Conservation (phyloP, 192 early-diverging fungal genomes). For the Coemansia sp. region DNA sequence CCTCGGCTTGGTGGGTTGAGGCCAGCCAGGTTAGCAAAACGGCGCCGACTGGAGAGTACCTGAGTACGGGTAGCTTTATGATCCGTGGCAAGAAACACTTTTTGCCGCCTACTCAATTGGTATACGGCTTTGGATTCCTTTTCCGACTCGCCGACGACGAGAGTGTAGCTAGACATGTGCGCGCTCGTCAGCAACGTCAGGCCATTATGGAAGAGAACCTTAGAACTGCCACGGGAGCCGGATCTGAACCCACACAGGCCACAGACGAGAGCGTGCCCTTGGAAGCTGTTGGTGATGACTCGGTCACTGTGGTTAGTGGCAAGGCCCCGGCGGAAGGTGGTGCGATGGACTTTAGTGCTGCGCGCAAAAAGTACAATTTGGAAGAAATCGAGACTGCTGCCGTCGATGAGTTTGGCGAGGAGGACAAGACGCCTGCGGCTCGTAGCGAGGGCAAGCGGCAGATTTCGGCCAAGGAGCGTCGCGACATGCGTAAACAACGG, state of each 20-base stretch:
- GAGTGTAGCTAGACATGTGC: slow-evolving; percentile 70
- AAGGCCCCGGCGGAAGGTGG: neutral
- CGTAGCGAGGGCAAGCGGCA: slow-evolving; percentile 31
- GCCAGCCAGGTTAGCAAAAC: slow-evolving; percentile 85
- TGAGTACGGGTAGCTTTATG: slow-evolving; percentile 90
- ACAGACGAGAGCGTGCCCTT: neutral
- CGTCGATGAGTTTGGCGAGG: slow-evolving; percentile 25
- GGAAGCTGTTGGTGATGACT: slow-evolving; percentile 6
- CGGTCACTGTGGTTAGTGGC: slow-evolving; percentile 9
- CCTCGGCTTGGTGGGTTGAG: slow-evolving; percentile 92
- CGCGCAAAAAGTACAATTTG: slow-evolving; percentile 55
- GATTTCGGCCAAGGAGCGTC: slow-evolving; percentile 82
- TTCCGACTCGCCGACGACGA: slow-evolving; percentile 85
- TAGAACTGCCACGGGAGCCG: slow-evolving; percentile 7
- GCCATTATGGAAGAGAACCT: slow-evolving; percentile 39
- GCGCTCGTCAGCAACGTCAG: slow-evolving; percentile 59
- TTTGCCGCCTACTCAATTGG: slow-evolving; percentile 88
- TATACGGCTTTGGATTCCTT: slow-evolving; percentile 94
- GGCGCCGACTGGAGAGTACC: slow-evolving; percentile 87
- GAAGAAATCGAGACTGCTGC: slow-evolving; percentile 48
- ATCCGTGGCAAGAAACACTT: slow-evolving; percentile 93
- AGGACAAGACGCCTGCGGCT: neutral
- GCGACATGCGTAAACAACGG: slow-evolving; percentile 69
- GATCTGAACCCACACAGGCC: neutral
- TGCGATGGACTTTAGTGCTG: slow-evolving; percentile 32